Percentiles rank a stretch among this genome's conserved stretches.
Evolutionary conservation across 2,329 filamentous ascomycete genomes (phyloP).

Genomic region (Phyllosticta citribraziliensis): DNA sequence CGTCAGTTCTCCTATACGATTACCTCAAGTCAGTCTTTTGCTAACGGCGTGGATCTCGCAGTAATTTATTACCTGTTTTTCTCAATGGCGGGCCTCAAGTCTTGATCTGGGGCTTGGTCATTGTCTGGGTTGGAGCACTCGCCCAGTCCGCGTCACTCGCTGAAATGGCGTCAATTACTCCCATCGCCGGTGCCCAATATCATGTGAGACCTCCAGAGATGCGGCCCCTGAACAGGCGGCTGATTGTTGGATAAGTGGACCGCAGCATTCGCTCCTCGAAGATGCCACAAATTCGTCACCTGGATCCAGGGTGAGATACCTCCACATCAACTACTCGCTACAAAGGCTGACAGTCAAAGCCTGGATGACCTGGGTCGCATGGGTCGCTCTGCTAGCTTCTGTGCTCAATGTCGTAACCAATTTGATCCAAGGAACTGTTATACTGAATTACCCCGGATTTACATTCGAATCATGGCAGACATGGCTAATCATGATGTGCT

Average conservation of each 20-base stretch:
- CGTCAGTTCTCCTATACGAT: neutral
- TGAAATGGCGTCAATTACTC: slow-evolving; percentile 32
- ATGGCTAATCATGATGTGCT: slow-evolving; percentile 29
- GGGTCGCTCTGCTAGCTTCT: neutral
- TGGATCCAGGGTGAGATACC: slow-evolving; percentile 19
- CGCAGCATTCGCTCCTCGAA: slow-evolving; percentile 22
- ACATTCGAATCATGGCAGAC: slow-evolving; percentile 30
- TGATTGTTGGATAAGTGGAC: slow-evolving; percentile 22
- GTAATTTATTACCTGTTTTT: slow-evolving; percentile 16
- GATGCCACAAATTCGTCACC: slow-evolving; percentile 23
- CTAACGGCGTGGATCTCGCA: neutral
- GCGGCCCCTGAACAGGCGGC: neutral
- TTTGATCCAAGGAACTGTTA: slow-evolving; percentile 23
- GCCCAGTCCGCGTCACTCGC: slow-evolving; percentile 27
- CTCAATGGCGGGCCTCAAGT: slow-evolving; percentile 25
- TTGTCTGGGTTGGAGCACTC: slow-evolving; percentile 22
- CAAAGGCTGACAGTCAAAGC: neutral
- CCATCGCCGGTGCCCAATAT: slow-evolving; percentile 34
- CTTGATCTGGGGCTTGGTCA: slow-evolving; percentile 23
- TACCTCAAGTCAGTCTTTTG: neutral
- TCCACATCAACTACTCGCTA: neutral
- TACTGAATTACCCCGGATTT: slow-evolving; percentile 28
- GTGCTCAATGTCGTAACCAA: neutral
- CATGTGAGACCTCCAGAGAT: slow-evolving; percentile 14
- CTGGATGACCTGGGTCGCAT: slow-evolving; percentile 2